Base-by-base conservation (phyloP, 441 rosid genomes). In the Omphalea diandra region DNA sequence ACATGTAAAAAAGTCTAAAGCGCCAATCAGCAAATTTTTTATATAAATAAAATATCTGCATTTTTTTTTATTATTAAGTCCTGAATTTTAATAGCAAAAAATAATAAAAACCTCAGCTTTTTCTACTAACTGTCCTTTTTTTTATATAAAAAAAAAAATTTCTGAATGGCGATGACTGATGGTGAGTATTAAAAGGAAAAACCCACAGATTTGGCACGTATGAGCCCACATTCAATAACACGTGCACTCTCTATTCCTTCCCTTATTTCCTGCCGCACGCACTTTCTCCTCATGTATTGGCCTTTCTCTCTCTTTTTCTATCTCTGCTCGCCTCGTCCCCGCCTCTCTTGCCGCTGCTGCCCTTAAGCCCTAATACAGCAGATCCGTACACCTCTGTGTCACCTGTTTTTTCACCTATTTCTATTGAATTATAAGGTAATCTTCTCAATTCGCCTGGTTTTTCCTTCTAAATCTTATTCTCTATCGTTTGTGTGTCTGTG, bases 191-290 rank as follows among this genome's bases (percentile, higher is more conserved):
- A n/a, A n/a, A n/a, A n/a, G n/a, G n/a, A n/a, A n/a, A 33, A 59
- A 8, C 31, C 20, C 2, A 20, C 27, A 29, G 27, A 10, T n/a
- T 1, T 50, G 70, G 76, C 89, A 86, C 90, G 86, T 86, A 87
- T 69, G 65, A 4, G 1, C 63, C 67, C 63, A 55, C 68, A 64
- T 49, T 43, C 31, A 15, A 35, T 7, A 68, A 74, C 91, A 85
- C 90, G 86, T 75, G 88, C 84, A 26, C 71, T 41, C 57, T 63
- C 57, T 29, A n/a, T 31, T 54, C 63, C 66, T 52, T 60, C 56
- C 60, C 15, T 71, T 66, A 41, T 36, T 60, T 57, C 74, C 67
- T n/a, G 31, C 77, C 74, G 75, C 55, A 63, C 68, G 15, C 70
- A 26, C 62, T 56, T 49, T 9, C 60, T 36, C 38, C 47, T 61